phyloP scores from a whole-genome alignment of 208 protist species.

The Acanthamoeba culbertsoni region DNA sequence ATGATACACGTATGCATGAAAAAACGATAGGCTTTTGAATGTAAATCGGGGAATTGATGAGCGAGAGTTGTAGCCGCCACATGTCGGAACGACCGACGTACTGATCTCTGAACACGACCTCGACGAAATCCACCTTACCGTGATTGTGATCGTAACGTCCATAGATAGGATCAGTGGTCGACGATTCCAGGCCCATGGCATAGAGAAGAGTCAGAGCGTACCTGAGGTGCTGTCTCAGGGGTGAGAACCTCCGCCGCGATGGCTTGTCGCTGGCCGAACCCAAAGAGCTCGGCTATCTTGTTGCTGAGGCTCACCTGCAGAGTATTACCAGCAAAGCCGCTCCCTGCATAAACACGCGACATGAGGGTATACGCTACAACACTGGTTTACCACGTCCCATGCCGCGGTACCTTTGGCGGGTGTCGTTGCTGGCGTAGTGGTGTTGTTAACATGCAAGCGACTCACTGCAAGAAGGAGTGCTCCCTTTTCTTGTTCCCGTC shows the following conservation, averaged over 20 bases:
- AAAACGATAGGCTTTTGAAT: constrained; percentile 64
- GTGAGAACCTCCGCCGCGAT: not conserved
- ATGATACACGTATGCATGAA: constrained; percentile 60
- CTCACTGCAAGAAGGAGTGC: not conserved
- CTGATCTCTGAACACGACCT: constrained; percentile 80
- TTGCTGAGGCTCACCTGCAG: constrained; percentile 55
- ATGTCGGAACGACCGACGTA: constrained; percentile 83
- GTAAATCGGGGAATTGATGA: constrained; percentile 76
- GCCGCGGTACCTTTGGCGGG: not conserved
- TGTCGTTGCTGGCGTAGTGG: not conserved
- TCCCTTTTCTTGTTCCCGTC: not conserved
- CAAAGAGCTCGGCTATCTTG: constrained; percentile 35
- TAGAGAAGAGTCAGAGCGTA: not conserved
- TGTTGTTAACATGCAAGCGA: not conserved
- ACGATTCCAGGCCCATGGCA: not conserved
- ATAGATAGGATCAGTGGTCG: not conserved
- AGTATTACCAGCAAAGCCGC: not conserved
- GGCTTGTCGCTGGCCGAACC: constrained; percentile 8
- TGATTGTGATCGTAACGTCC: too few relatives aligned
- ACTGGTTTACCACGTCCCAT: too few relatives aligned
- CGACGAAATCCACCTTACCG: constrained; percentile 75
- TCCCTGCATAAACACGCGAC: not conserved
- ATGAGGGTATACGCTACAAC: too few relatives aligned
- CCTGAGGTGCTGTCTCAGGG: not conserved
- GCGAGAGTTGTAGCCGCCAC: constrained; percentile 79